These are phyloP conservation scores for Tolypocladium paradoxum DNA, from an alignment of 2,329 filamentous ascomycete species.

Conservation along the genomic window DNA sequence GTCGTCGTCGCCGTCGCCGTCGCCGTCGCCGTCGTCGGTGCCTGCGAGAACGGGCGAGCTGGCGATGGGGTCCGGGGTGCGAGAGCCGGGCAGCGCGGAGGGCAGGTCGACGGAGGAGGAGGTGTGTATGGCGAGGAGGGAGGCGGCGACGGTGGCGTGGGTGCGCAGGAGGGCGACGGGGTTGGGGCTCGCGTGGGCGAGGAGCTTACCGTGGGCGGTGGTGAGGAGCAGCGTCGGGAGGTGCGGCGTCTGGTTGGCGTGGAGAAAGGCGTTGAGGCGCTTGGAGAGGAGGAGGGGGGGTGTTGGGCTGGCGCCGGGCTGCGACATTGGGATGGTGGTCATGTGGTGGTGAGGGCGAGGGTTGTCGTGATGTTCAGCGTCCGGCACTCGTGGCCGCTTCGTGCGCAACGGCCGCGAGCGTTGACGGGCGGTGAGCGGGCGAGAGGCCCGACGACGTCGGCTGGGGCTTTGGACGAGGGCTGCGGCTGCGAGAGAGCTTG, in stretches of 20 bases:
- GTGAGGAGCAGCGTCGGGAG: constrained; percentile 51
- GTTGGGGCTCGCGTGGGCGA: constrained; percentile 48
- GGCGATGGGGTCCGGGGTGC: constrained; percentile 14
- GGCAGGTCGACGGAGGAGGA: constrained; percentile 29
- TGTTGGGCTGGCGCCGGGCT: constrained; percentile 22
- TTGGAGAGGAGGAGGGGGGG: constrained; percentile 55
- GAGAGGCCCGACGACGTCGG: background rate
- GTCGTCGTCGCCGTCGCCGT: constrained; percentile 11
- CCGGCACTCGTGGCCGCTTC: too few relatives aligned
- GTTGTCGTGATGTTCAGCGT: background rate
- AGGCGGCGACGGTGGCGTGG: constrained; percentile 53
- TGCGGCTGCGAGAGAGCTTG: background rate
- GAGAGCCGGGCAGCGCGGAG: constrained; percentile 28
- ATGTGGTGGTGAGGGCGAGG: background rate
- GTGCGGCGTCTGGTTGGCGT: constrained; percentile 43
- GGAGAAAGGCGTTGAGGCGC: constrained; percentile 51
- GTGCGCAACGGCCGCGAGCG: too few relatives aligned
- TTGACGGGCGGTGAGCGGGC: too few relatives aligned
- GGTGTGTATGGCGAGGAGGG: constrained; percentile 48
- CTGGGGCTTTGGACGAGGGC: background rate
- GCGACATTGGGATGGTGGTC: background rate
- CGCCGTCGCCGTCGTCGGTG: constrained; percentile 12
- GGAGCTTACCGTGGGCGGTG: constrained; percentile 50
- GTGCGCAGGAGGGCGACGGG: constrained; percentile 48
- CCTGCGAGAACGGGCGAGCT: constrained; percentile 12